Conservation (phyloP, 768 basidiomycete genomes). For the Podaxis pistillaris region DNA sequence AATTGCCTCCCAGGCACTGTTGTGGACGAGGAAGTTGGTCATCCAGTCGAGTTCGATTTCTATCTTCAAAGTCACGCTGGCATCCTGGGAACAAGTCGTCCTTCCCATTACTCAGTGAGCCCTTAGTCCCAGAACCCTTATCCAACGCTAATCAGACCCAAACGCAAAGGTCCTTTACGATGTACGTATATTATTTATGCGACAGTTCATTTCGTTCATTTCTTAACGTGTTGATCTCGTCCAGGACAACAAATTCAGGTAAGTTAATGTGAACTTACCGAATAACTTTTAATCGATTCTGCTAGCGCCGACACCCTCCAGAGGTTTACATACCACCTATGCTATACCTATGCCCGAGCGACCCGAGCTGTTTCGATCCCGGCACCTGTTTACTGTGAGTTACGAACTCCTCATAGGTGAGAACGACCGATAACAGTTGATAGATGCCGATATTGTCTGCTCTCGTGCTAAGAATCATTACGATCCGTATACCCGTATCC, state of each 20-base stretch:
- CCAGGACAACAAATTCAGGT: conserved; percentile 62
- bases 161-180: conserved; percentile 20
- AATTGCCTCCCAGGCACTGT: conserved; percentile 81
- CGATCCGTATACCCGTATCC: conserved; percentile 45
- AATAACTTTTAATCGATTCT: neutral
- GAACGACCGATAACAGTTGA: neutral
- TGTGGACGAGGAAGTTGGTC: conserved; percentile 65
- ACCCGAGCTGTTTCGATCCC: conserved; percentile 81
- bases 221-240: neutral
- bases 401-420: neutral
- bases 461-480: conserved; percentile 32
- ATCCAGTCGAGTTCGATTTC: conserved; percentile 75
- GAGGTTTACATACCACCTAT: conserved; percentile 63
- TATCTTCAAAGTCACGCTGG: conserved; percentile 79
- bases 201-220: neutral
- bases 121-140: too few species aligned
- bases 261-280: neutral
- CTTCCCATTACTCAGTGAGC: conserved; percentile 35
- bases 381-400: conserved; percentile 73
- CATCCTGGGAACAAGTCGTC: conserved; percentile 67
- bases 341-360: conserved; percentile 73
- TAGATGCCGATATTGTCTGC: conserved; percentile 74
- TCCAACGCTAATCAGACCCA: neutral
- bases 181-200: conserved; percentile 2
- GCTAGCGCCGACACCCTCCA: conserved; percentile 68